Percentiles rank a stretch among this genome's conserved stretches.
phyloP scores from a whole-genome alignment of 306 rosid genomes.

The Chamaecrista fasciculata region DNA sequence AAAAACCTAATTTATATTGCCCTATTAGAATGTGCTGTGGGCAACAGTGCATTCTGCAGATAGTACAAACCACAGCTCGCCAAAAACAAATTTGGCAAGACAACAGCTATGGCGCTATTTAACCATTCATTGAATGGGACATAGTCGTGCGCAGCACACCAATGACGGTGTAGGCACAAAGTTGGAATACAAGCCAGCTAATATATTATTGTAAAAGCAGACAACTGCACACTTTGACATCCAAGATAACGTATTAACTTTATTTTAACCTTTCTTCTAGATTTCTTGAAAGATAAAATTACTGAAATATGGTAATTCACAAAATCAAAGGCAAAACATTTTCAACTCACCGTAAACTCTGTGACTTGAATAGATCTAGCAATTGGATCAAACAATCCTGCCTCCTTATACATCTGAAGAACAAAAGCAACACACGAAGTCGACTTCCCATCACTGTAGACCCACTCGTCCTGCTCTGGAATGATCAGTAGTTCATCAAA shows the following conservation, averaged over 20 bases:
- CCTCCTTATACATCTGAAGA: slow-evolving; percentile 93
- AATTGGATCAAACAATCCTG: slow-evolving; percentile 84
- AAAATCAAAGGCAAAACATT: slow-evolving; percentile 18
- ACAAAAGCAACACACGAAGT: slow-evolving; percentile 89
- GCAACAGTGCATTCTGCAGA: no score
- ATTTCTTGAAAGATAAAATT: neutral
- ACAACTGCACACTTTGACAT: neutral
- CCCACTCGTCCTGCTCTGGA: slow-evolving; percentile 95
- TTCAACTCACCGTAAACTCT: slow-evolving; percentile 82
- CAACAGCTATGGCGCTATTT: no score
- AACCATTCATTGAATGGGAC: no score
- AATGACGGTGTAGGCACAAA: neutral
- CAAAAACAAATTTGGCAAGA: no score
- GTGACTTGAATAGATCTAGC: slow-evolving; percentile 89
- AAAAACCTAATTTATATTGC: no score
- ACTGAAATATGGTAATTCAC: slow-evolving; percentile 6
- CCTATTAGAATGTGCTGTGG: no score
- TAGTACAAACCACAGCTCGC: no score
- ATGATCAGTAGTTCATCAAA: slow-evolving; percentile 80
- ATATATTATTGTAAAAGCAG: neutral
- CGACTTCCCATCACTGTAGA: slow-evolving; percentile 85
- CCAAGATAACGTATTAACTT: neutral
- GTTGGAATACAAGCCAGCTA: neutral
- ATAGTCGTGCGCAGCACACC: no score
- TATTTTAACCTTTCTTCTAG: neutral